Evolutionary conservation across 768 basidiomycete genomes (phyloP).

Genomic region (Podaxis sp.): DNA sequence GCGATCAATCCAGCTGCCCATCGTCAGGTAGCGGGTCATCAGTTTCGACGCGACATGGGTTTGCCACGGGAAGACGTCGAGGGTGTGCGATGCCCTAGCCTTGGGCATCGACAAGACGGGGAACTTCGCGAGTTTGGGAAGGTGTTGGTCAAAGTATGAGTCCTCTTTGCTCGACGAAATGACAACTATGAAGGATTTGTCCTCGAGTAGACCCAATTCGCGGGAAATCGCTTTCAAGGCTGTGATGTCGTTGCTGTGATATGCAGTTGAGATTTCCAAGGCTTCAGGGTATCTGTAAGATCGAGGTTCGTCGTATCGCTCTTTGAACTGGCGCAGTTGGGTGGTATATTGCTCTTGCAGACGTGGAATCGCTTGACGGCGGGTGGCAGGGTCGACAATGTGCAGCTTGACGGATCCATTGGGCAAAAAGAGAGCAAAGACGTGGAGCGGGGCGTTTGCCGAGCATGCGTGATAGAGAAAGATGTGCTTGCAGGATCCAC

Average conservation of each 20-base stretch:
- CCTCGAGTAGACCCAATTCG: slow-evolving; percentile 76
- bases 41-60: slow-evolving; percentile 78
- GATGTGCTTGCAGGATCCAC: slow-evolving; percentile 71
- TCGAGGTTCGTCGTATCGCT: slow-evolving; percentile 35
- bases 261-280: slow-evolving; percentile 63
- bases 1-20: slow-evolving; percentile 79
- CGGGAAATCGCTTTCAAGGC: slow-evolving; percentile 87
- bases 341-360: slow-evolving; percentile 75
- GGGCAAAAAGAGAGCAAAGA: slow-evolving; percentile 87
- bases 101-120: slow-evolving; percentile 88
- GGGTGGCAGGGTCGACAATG: slow-evolving; percentile 87
- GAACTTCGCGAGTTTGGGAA: slow-evolving; percentile 76
- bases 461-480: slow-evolving; percentile 88
- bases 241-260: slow-evolving; percentile 74
- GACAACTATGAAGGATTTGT: slow-evolving; percentile 71
- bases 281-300: slow-evolving; percentile 65
- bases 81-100: slow-evolving; percentile 66
- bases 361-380: slow-evolving; percentile 76
- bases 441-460: slow-evolving; percentile 70
- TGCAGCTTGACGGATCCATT: slow-evolving; percentile 70
- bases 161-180: slow-evolving; percentile 86
- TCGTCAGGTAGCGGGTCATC: slow-evolving; percentile 75
- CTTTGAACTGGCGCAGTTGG: slow-evolving; percentile 49
- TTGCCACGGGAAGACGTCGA: slow-evolving; percentile 91
- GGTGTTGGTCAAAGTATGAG: slow-evolving; percentile 72